Evolutionary conservation across 306 rosid species (phyloP), one percentile per base, ranked within the genome.

Genomic region (Cucumis melo): DNA sequence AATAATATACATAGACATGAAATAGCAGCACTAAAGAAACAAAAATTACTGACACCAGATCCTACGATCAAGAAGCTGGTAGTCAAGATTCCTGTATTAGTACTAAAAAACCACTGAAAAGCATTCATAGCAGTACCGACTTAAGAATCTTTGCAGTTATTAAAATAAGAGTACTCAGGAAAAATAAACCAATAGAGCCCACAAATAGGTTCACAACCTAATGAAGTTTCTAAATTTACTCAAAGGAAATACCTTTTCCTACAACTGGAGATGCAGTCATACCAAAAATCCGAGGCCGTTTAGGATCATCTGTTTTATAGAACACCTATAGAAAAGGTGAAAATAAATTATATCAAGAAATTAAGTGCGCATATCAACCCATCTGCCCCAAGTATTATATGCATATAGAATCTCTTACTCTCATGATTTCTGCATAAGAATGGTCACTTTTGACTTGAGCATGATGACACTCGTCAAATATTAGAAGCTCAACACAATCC

Each of bases 261-360:
- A 91, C 90, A 81, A 94, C 87, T 46, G 97, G 98, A 82, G 97
- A 94, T 44, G 98, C 98, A 51, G 98, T 94, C 98, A 94, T 94
- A 87, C 98, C 97, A 83, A 94, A 94, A 84, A 94, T 86, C 60
- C 98, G 91, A 57, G 98, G 98, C 71, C 73, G 81, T 77, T 90
- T 94, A 57, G 71, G 44, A 50, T 58, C 82, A 73, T 80, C 75
- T 17, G 59, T 27, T 78, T 83, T 78, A 78, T 90, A 87, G 83
- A 86, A 93, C 38, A 77, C 81, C 98, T 94, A 81, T 41, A 63
- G 36, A 79, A 82, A 77, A 51, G 1, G 58, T 74, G 39, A 78
- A 83, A 67, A 63, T 79, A 53, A 73, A 59, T 29, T 77, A 73
- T 77, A 61, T 80, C 59, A 77, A 50, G 59, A 66, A 67, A 72